Conservation (phyloP, 805 yeast genomes). For the Candida stauntonica region DNA sequence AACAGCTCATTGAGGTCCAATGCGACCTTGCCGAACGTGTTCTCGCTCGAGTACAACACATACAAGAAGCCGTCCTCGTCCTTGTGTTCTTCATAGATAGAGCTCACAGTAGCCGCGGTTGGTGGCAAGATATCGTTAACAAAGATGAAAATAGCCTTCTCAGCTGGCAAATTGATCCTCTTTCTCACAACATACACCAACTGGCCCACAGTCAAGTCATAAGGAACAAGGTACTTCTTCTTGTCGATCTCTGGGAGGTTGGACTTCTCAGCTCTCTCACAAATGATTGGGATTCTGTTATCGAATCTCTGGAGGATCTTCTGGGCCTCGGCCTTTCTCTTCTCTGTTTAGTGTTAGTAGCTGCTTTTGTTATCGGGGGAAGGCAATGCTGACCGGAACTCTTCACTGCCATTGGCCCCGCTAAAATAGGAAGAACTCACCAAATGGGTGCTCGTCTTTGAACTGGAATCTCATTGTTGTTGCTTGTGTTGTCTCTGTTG, state of each 20-base stretch:
- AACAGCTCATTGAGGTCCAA: no score
- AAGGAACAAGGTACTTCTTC: constrained; percentile 94
- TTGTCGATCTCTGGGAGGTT: constrained; percentile 96
- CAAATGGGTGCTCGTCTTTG: constrained; percentile 94
- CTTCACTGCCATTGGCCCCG: background rate
- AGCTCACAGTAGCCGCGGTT: constrained; percentile 94
- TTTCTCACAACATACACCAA: constrained; percentile 96
- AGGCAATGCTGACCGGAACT: background rate
- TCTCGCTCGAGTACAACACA: constrained; percentile 94
- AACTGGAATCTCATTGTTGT: constrained; percentile 78
- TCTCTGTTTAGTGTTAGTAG: constrained; percentile 41
- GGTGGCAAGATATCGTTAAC: constrained; percentile 97
- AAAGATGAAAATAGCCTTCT: constrained; percentile 95
- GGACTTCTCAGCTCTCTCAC: constrained; percentile 95
- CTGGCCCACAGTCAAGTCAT: constrained; percentile 95
- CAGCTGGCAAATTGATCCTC: constrained; percentile 92
- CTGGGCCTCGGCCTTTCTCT: constrained; percentile 91
- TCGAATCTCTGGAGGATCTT: constrained; percentile 84
- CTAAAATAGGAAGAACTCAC: constrained; percentile 41
- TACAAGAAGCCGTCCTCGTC: constrained; percentile 97
- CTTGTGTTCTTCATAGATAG: constrained; percentile 93
- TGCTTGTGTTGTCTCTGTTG: constrained; percentile 1
- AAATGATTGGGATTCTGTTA: constrained; percentile 92
- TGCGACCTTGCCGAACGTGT: constrained; percentile 92
- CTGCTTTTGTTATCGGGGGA: no score